These are phyloP conservation scores for Pyrenula aspistea DNA, from an alignment of 495 filamentous ascomycete species.

Conservation along the genomic window DNA sequence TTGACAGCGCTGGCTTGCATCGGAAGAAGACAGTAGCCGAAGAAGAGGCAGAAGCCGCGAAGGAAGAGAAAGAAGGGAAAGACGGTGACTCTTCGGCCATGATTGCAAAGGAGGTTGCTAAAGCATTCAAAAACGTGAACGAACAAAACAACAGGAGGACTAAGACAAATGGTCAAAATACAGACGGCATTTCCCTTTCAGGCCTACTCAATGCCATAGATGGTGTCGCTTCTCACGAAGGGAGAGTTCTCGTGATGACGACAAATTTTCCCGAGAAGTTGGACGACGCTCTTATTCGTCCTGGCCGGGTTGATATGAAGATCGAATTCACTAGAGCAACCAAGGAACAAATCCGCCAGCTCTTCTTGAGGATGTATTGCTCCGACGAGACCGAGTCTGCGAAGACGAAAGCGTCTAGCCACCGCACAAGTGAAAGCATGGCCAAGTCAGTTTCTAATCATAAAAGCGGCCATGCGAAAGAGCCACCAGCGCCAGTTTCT, in stretches of 20 bases:
- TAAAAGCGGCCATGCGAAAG: not conserved
- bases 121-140: not conserved
- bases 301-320: constrained; percentile 64
- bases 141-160: not conserved
- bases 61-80: constrained; percentile 20
- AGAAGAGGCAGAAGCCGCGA: constrained; percentile 16
- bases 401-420: not conserved
- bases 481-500: not conserved
- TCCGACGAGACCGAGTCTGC: constrained; percentile 8
- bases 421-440: not conserved
- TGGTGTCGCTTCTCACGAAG: constrained; percentile 71
- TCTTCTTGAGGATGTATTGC: constrained; percentile 58
- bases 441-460: not conserved
- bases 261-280: constrained; percentile 67
- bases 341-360: constrained; percentile 40
- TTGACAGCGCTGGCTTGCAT: constrained; percentile 43
- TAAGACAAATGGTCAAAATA: not conserved
- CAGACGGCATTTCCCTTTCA: constrained; percentile 51
- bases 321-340: constrained; percentile 56
- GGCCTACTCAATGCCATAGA: constrained; percentile 77
- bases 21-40: constrained; percentile 26
- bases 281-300: constrained; percentile 63
- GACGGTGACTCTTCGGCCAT: constrained; percentile 15
- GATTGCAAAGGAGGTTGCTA: constrained; percentile 1
- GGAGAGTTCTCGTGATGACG: constrained; percentile 73